phyloP scores from a whole-genome alignment of 352 stramenopile species.

The Phytophthora foliorum region DNA sequence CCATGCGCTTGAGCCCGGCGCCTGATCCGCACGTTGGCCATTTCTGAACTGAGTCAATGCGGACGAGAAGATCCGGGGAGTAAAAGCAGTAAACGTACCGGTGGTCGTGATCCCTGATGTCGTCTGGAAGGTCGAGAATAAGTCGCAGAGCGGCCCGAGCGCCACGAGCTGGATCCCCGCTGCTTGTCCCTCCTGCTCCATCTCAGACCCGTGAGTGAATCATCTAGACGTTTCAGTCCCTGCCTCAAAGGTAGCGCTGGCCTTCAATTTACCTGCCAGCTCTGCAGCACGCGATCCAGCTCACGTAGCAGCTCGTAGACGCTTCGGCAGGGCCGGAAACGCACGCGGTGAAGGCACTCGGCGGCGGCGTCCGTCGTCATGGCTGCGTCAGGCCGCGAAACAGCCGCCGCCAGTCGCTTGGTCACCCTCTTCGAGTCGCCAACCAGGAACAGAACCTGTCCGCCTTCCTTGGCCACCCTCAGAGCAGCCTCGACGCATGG shows the following conservation, averaged over 20 bases:
- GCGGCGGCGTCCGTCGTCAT: constrained; percentile 26
- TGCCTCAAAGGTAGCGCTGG: not conserved
- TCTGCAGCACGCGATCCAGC: constrained; percentile 38
- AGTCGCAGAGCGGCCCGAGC: constrained; percentile 45
- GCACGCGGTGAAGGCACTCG: constrained; percentile 42
- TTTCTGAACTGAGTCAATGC: constrained; percentile 8
- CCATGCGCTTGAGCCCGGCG: constrained; percentile 54
- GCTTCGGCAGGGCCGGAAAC: constrained; percentile 44
- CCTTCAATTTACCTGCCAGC: constrained; percentile 32
- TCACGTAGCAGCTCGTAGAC: constrained; percentile 49
- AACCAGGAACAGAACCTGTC: constrained; percentile 31
- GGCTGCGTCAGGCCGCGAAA: constrained; percentile 14
- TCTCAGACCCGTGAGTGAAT: constrained; percentile 17
- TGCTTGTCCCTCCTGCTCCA: constrained; percentile 25
- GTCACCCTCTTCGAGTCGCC: constrained; percentile 35
- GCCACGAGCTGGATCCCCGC: constrained; percentile 29
- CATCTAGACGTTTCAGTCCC: constrained; percentile 17
- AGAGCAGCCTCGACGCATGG: constrained; percentile 30
- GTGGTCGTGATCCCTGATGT: constrained; percentile 41
- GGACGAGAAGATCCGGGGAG: not conserved
- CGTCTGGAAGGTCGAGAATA: constrained; percentile 50
- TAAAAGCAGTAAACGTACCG: constrained; percentile 30
- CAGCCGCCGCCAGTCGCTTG: constrained; percentile 33
- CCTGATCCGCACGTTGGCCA: constrained; percentile 28
- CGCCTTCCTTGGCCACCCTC: constrained; percentile 16